Conservation (phyloP, 2,329 filamentous ascomycete genomes). For the Colletotrichum kahawae region DNA sequence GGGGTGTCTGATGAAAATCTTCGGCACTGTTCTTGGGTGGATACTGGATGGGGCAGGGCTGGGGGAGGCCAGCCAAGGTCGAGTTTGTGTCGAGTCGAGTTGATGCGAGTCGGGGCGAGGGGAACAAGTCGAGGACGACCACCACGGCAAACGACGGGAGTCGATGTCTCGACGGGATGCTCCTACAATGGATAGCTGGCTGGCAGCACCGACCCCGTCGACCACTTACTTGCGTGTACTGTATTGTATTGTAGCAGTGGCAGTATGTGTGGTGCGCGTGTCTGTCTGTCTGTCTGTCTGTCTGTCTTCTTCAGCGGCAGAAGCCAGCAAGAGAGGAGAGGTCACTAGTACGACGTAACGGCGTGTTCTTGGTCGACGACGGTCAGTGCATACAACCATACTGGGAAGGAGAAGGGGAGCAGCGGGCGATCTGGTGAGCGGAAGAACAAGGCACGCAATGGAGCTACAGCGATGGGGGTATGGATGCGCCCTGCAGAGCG, state of each 20-base stretch:
- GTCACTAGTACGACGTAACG: slow-evolving; percentile 16
- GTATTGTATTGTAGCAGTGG: background rate
- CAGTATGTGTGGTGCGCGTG: background rate
- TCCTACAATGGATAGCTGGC: slow-evolving; percentile 15
- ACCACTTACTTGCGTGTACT: background rate
- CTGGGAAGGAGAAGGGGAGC: slow-evolving; percentile 53
- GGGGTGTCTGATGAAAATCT: slow-evolving; percentile 51
- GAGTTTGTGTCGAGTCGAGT: slow-evolving; percentile 23
- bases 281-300: slow-evolving; percentile 6
- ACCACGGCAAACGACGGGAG: background rate
- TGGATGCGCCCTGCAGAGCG: slow-evolving; percentile 22
- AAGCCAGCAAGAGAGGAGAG: slow-evolving; percentile 8
- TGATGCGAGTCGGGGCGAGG: slow-evolving; percentile 2
- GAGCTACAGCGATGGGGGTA: slow-evolving; percentile 25
- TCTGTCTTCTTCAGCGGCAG: slow-evolving; percentile 33
- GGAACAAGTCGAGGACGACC: slow-evolving; percentile 5
- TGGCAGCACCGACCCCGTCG: slow-evolving; percentile 29
- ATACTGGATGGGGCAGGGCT: slow-evolving; percentile 34
- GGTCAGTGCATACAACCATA: slow-evolving; percentile 49
- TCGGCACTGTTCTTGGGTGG: slow-evolving; percentile 55
- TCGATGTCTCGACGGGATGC: slow-evolving; percentile 8
- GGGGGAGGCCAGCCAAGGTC: slow-evolving; percentile 33
- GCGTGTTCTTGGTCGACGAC: slow-evolving; percentile 12
- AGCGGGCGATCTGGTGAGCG: slow-evolving; percentile 40
- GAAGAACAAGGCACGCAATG: slow-evolving; percentile 23